A percentile compares a stretch with the other conserved stretches of the same genome.
phyloP scores from a whole-genome alignment of 768 basidiomycete species.

The Phylloporus rhodoxanthus region DNA sequence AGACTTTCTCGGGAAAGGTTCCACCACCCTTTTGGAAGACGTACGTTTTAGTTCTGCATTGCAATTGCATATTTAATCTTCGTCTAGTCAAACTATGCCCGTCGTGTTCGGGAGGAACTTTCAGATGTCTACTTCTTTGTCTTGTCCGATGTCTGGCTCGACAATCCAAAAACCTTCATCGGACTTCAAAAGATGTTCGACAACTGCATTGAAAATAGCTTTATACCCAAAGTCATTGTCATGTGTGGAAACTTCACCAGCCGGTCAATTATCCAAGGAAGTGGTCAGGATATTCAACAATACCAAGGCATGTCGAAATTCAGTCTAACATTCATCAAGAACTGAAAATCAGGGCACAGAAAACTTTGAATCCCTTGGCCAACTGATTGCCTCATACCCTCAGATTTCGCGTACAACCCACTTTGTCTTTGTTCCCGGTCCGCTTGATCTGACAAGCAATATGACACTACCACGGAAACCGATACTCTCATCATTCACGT shows the following conservation, averaged over 20 bases:
- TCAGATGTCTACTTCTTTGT: conserved; percentile 84
- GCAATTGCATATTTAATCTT: not conserved
- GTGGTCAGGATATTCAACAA: conserved; percentile 66
- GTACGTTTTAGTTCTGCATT: conserved; percentile 38
- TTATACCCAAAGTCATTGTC: conserved; percentile 84
- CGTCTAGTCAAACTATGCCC: conserved; percentile 54
- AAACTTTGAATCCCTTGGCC: conserved; percentile 80
- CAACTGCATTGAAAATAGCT: conserved; percentile 79
- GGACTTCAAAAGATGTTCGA: conserved; percentile 85
- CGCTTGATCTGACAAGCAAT: conserved; percentile 81
- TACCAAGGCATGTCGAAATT: conserved; percentile 64
- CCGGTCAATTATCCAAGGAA: conserved; percentile 72
- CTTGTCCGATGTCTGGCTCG: conserved; percentile 94
- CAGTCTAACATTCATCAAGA: not conserved
- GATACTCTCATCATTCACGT: conserved; percentile 68
- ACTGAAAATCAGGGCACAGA: conserved; percentile 42
- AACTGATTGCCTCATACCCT: conserved; percentile 78
- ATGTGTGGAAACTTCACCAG: conserved; percentile 95
- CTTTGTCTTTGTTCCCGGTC: conserved; percentile 93
- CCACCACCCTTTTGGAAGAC: conserved; percentile 86
- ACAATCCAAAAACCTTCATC: conserved; percentile 74
- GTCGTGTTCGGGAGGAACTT: conserved; percentile 61
- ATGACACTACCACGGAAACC: conserved; percentile 76
- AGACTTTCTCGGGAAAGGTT: conserved; percentile 94
- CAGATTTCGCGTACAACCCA: conserved; percentile 71